These are phyloP conservation scores for Fusarium pseudonygamai DNA, from an alignment of 2,329 filamentous ascomycete species.

Conservation along the genomic window DNA sequence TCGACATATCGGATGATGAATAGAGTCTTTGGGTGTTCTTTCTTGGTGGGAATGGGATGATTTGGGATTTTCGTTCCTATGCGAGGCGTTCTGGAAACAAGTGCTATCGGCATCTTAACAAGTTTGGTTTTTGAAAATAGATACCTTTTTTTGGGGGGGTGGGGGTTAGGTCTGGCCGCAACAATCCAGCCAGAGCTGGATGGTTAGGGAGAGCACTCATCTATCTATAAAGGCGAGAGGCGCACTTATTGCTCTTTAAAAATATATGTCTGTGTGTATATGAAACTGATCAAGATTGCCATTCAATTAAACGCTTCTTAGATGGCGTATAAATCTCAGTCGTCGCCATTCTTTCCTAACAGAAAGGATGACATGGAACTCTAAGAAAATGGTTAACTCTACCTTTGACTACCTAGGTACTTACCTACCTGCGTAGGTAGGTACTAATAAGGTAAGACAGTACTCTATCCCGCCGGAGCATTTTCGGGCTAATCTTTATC, in stretches of 20 bases:
- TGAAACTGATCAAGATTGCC: background rate
- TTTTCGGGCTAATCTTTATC: background rate
- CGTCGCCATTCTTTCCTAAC: background rate
- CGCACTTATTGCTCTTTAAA: background rate
- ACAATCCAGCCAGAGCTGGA: background rate
- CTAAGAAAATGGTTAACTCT: background rate
- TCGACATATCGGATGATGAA: slow-evolving; percentile 45
- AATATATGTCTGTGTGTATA: background rate
- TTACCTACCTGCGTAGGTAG: too few relatives aligned
- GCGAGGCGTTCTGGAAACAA: slow-evolving; percentile 27
- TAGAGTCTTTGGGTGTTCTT: background rate
- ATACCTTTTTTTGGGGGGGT: slow-evolving; percentile 21
- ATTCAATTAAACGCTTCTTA: background rate
- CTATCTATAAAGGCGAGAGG: background rate
- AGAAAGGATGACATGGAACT: background rate
- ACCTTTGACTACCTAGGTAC: background rate
- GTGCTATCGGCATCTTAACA: slow-evolving; percentile 5
- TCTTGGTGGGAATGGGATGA: background rate
- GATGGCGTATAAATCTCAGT: background rate
- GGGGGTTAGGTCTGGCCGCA: background rate
- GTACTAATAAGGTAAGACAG: too few relatives aligned
- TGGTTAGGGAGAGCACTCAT: background rate
- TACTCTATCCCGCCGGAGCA: background rate
- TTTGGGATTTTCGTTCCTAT: background rate
- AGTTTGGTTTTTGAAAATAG: slow-evolving; percentile 29